Evolutionary conservation across 306 rosid genomes (phyloP).

Genomic region (Spatholobus suberectus): DNA sequence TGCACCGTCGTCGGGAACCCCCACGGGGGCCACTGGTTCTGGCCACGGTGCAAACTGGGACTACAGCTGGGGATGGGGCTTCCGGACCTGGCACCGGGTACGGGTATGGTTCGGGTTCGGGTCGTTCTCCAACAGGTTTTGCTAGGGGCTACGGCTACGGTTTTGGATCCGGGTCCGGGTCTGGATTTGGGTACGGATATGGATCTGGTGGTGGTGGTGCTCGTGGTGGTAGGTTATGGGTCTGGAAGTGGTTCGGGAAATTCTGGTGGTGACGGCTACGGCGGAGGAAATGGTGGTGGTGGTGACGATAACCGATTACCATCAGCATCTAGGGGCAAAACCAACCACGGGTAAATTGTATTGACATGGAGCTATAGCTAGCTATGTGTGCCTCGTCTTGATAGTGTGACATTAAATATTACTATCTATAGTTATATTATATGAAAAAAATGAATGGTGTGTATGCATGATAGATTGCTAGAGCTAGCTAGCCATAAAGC

Average conservation of each 20-base stretch:
- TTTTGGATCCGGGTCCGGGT: slow-evolving; percentile 65
- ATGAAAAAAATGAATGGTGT: slow-evolving; percentile 4
- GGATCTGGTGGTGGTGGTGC: slow-evolving; percentile 67
- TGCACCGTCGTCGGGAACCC: slow-evolving; percentile 47
- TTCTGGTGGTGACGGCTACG: slow-evolving; percentile 40
- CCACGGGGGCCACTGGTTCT: slow-evolving; percentile 66
- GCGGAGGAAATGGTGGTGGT: slow-evolving; percentile 37
- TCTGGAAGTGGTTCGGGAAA: slow-evolving; percentile 61
- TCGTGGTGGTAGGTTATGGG: slow-evolving; percentile 63
- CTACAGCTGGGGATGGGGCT: slow-evolving; percentile 90
- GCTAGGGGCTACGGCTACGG: slow-evolving; percentile 72
- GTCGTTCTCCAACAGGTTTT: slow-evolving; percentile 62
- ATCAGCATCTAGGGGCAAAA: slow-evolving; percentile 18
- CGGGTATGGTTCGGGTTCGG: slow-evolving; percentile 88
- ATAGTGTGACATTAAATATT: background rate
- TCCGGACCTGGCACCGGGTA: slow-evolving; percentile 70
- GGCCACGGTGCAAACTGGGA: slow-evolving; percentile 81
- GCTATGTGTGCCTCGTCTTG: background rate
- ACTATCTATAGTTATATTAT: background rate
- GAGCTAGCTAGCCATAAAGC: slow-evolving; percentile 25
- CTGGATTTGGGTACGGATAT: slow-evolving; percentile 66
- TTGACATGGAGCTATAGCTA: background rate
- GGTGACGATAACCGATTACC: slow-evolving; percentile 36
- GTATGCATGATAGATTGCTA: slow-evolving; percentile 37
- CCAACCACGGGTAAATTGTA: slow-evolving; percentile 46